These are phyloP conservation scores for Rossbeevera mucosa DNA, from an alignment of 768 basidiomycete species.

Conservation along the genomic window DNA sequence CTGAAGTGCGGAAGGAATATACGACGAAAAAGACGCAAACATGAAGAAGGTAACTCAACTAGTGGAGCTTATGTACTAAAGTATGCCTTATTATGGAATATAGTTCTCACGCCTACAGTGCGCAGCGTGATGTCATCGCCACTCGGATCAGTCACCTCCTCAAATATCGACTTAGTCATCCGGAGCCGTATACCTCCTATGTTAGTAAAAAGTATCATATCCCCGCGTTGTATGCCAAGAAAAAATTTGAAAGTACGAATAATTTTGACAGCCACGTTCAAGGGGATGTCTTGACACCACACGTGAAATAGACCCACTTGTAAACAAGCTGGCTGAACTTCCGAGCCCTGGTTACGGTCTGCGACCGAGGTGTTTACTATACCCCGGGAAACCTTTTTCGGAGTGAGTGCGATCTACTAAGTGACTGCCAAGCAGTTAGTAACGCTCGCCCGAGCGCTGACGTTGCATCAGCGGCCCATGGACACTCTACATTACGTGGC, in stretches of 20 bases:
- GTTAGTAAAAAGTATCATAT: too few relatives aligned
- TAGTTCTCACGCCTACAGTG: constrained; percentile 6
- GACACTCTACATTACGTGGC: not conserved
- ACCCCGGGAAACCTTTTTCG: too few relatives aligned
- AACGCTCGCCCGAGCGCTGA: not conserved
- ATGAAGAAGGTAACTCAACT: constrained; percentile 26
- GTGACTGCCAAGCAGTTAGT: not conserved
- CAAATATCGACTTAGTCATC: not conserved
- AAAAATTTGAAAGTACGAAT: too few relatives aligned
- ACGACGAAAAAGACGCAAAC: constrained; percentile 50
- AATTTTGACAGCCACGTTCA: too few relatives aligned
- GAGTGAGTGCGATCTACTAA: not conserved
- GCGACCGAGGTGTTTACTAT: not conserved
- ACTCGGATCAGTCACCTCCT: constrained; percentile 3
- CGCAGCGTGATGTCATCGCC: constrained; percentile 3
- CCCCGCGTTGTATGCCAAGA: too few relatives aligned
- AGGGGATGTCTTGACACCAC: too few relatives aligned
- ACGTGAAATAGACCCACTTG: too few relatives aligned
- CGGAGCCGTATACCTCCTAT: not conserved
- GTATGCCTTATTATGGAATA: not conserved
- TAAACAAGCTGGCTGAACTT: too few relatives aligned
- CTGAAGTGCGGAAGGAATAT: constrained; percentile 48
- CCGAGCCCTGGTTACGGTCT: too few relatives aligned
- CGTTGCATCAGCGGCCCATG: not conserved
- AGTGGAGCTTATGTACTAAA: constrained; percentile 17